Base-by-base conservation (phyloP, 2,329 filamentous ascomycete species). In the Penicillium corylophilum region DNA sequence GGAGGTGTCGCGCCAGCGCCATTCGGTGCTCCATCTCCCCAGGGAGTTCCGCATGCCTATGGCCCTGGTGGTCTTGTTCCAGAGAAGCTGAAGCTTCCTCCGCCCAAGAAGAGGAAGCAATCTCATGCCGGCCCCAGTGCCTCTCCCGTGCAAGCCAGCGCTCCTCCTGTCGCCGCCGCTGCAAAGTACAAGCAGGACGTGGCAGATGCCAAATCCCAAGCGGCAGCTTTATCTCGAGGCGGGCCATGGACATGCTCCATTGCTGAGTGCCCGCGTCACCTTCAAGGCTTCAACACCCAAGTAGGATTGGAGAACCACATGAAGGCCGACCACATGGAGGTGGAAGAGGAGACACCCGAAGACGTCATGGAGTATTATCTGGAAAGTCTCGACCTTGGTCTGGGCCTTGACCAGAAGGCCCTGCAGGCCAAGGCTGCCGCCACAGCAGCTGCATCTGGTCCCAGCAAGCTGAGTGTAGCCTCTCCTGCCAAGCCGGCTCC, bases 31-130 rank as follows among this genome's bases (percentile, higher is more conserved):
- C 74, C 77, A 23, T 81, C 80, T 43, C 82, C 82, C 15, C 76
- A 80, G 48, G 82, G 82, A 22, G 76, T 83, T 50, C 82, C 83
- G 8, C 77, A 79, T 54, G 81, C 80, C 46, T 81, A 82, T 50
- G 75, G 74, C 8, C 73, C 75, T 18, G 77, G 75, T 18, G 74
- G 77, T 44, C 74, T 85, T 44, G 81, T 78, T 4, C 75, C 77
- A 10, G 79, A 82, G 45, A 80, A 83, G 56, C 74, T 86, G 42
- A 79, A 82, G 42, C 68, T 85, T 22, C 83, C 82, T 16, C 75
- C 78, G 2, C 73, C 75, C 50, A 86, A 85, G 72, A 81, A 77
- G 61, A 75, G 77, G 47, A 83, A 82, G 71, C 74, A 80, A 55
- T 78, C 77, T 46, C 74, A 79, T 46, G 65, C 73, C 8, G 66